Evolutionary conservation across 345 rosid species (phyloP), one percentile per base, ranked within the genome.

Genomic region (Hibiscus trionum): DNA sequence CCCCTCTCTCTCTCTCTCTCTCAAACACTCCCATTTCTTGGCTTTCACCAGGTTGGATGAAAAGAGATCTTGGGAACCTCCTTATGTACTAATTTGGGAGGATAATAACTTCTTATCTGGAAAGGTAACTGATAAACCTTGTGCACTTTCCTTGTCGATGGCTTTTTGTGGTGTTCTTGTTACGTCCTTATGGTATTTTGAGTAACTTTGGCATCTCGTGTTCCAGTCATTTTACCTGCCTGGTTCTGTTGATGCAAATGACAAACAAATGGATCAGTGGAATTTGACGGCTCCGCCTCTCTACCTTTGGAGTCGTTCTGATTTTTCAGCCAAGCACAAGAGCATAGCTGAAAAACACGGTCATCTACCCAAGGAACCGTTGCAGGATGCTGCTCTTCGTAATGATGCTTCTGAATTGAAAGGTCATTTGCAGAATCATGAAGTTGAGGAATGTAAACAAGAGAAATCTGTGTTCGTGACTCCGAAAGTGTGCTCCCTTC

Each of bases 211-310:
- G 37, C 44, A 14, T 70, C 97, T 42, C 42, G 56, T 66, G 44
- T 77, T 77, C 53, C 92, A 94, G 98, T 90, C 99, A 42, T 92
- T 90, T 79, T 94, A 92, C 83, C 84, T 92, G 75, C 97, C 99
- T 52, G 99, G 97, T 21, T 90, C 97, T 59, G 75, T 88, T 71
- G 86, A 83, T 83, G 82, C 64, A 29, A 82, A 82, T 72, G 92
- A 92, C 81, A 88, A 86, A 71, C 90, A 85, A 75, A 70, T 90
- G 80, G 95, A 88, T 7, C 89, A 87, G 76, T 95, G 97, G 96
- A 95, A 92, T 77, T 0, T 44, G 58, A 78, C 56, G 17, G 68
- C 97, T 35, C 53, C 99, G 3, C 85, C 80, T 33, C 93, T 92
- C 35, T 89, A 83, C 81, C 99, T 95, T 66, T 95, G 99, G 97